Conservation (phyloP, 768 basidiomycete species). For the Mycena rosella region DNA sequence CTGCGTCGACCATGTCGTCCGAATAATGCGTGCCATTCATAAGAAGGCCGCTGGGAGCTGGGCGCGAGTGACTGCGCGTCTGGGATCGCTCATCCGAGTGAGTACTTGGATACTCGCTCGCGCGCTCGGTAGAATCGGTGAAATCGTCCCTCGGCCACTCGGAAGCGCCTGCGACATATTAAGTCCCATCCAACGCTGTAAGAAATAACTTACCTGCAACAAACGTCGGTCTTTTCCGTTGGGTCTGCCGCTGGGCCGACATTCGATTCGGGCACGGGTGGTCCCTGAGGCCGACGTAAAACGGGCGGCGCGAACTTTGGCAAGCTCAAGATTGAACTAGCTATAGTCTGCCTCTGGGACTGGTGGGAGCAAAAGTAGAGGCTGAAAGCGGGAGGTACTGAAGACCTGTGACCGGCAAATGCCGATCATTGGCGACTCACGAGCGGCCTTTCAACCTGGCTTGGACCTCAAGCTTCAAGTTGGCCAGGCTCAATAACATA, state of each 20-base stretch:
- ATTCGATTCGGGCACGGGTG: background rate
- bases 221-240: slow-evolving; percentile 24
- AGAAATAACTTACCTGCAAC: slow-evolving; percentile 14
- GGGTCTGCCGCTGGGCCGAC: slow-evolving; percentile 20
- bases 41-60: slow-evolving; percentile 25
- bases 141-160: slow-evolving; percentile 27
- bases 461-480: too few species aligned
- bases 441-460: too few species aligned
- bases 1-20: slow-evolving; percentile 33
- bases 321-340: too few species aligned
- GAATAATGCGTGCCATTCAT: slow-evolving; percentile 36
- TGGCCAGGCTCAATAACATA: too few species aligned
- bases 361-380: too few species aligned
- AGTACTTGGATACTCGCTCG: slow-evolving; percentile 26
- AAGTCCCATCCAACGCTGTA: background rate
- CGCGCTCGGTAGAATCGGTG: slow-evolving; percentile 20
- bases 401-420: too few species aligned
- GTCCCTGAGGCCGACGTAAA: too few species aligned
- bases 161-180: slow-evolving; percentile 12
- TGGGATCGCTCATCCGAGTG: slow-evolving; percentile 24
- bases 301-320: too few species aligned
- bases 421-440: too few species aligned
- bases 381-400: too few species aligned
- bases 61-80: slow-evolving; percentile 23
- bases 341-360: too few species aligned